Evolutionary conservation across 768 basidiomycete genomes (phyloP).

Genomic region (Mycena floridula): DNA sequence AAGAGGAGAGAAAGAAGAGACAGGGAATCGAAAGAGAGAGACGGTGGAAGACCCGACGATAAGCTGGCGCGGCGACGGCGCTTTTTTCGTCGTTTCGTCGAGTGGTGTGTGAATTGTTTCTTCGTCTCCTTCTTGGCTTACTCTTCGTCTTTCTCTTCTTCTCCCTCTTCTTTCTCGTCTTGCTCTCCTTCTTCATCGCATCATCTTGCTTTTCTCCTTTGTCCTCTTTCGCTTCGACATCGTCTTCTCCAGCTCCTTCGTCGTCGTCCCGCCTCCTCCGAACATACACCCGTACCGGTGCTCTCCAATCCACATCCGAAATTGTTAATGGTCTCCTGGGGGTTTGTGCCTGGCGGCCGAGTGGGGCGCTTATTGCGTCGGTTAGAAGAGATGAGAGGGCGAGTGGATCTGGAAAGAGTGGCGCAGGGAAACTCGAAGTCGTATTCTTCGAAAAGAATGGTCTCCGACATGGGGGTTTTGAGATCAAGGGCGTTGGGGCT

Average conservation of each 20-base stretch:
- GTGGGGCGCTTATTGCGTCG: constrained; percentile 77
- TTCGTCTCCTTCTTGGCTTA: no score
- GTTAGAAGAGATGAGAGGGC: constrained; percentile 82
- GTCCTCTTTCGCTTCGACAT: constrained; percentile 44
- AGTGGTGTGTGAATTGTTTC: no score
- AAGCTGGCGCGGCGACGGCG: constrained; percentile 91
- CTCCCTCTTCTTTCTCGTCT: no score
- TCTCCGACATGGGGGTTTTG: constrained; percentile 85
- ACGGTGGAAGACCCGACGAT: constrained; percentile 72
- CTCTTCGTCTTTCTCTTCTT: no score
- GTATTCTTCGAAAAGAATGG: constrained; percentile 97
- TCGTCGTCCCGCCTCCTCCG: constrained; percentile 49
- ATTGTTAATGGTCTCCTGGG: constrained; percentile 79
- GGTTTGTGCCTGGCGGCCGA: constrained; percentile 76
- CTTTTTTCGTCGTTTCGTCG: constrained; percentile 81
- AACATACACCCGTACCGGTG: constrained; percentile 69
- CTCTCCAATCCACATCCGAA: constrained; percentile 81
- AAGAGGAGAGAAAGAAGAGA: no score
- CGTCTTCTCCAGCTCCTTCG: constrained; percentile 14
- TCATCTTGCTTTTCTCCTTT: no score
- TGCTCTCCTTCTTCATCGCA: no score
- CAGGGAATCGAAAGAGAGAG: no score
- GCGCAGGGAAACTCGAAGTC: constrained; percentile 66
- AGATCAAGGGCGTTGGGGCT: no score
- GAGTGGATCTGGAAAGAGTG: constrained; percentile 71